phyloP scores from a whole-genome alignment of 805 yeast genomes.

The Grigorovia humatica region DNA sequence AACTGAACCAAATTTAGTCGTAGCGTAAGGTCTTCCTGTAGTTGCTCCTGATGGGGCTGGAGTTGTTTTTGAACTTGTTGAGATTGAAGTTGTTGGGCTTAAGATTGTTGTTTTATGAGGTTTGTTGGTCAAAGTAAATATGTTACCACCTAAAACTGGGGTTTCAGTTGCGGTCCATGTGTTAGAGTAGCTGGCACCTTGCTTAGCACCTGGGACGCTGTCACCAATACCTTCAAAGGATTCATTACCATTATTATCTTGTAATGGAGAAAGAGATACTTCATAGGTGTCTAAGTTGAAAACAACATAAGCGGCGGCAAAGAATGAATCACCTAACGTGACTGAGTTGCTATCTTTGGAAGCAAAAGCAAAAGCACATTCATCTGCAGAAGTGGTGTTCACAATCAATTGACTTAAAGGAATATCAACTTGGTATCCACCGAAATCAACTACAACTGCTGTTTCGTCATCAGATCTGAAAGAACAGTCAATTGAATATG shows the following conservation, averaged over 20 bases:
- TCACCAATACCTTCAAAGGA: constrained; percentile 11
- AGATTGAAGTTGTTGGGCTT: neutral
- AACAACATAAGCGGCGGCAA: constrained; percentile 51
- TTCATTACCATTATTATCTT: constrained; percentile 7
- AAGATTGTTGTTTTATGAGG: neutral
- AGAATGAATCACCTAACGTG: constrained; percentile 46
- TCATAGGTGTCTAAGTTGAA: constrained; percentile 49
- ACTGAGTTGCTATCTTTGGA: constrained; percentile 15
- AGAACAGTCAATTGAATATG: constrained; percentile 39
- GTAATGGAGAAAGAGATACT: constrained; percentile 46
- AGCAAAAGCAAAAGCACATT: neutral
- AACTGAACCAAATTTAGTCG: neutral
- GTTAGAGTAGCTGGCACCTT: constrained; percentile 37
- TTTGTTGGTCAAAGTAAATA: constrained; percentile 11
- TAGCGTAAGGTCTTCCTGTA: neutral
- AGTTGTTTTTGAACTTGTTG: too few species aligned
- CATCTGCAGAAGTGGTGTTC: neutral
- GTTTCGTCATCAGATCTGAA: constrained; percentile 24
- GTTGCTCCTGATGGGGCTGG: too few species aligned
- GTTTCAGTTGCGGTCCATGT: constrained; percentile 30
- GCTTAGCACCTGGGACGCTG: constrained; percentile 40
- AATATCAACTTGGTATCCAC: constrained; percentile 45
- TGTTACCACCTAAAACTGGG: constrained; percentile 22
- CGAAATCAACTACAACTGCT: constrained; percentile 39
- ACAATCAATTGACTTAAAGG: constrained; percentile 32